Percentiles rank a stretch among this genome's conserved stretches.
Evolutionary conservation across 371 early-diverging fungal genomes (phyloP).

Genomic region (Chytridium lagenaria): DNA sequence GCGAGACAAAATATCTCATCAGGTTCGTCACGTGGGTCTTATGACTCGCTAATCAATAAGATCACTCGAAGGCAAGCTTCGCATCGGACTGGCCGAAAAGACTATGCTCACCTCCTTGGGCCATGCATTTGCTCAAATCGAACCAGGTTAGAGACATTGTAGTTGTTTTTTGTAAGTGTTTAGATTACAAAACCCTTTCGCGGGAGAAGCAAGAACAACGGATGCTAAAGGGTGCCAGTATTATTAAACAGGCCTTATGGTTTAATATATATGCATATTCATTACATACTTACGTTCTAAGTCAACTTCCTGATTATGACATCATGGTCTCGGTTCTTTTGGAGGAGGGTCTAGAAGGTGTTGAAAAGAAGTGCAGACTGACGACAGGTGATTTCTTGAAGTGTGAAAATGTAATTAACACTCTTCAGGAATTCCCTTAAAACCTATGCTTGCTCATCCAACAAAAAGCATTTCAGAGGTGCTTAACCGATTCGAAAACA

Average conservation of each 20-base stretch:
- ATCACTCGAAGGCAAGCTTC: conserved; percentile 94
- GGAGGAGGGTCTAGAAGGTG: conserved; percentile 70
- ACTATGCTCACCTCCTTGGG: conserved; percentile 90
- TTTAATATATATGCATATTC: conserved; percentile 41
- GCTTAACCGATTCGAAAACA: conserved; percentile 90
- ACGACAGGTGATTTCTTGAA: too few relatives aligned
- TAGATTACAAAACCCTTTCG: conserved; percentile 54
- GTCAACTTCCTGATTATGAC: conserved; percentile 90
- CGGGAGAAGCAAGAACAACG: conserved; percentile 61
- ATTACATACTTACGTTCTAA: conserved; percentile 32
- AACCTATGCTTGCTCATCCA: conserved; percentile 99
- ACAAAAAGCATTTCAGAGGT: conserved; percentile 96
- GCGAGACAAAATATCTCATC: conserved; percentile 93
- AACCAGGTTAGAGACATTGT: too few relatives aligned
- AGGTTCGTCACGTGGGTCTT: conserved; percentile 56
- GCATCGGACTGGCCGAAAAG: conserved; percentile 97
- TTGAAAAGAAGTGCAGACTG: conserved; percentile 79
- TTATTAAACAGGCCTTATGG: conserved; percentile 91
- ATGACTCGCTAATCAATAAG: conserved; percentile 46
- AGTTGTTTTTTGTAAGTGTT: too few relatives aligned
- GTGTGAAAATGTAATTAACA: too few relatives aligned
- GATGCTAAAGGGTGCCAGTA: conserved; percentile 73
- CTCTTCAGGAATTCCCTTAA: conserved; percentile 91
- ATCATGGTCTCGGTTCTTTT: conserved; percentile 86
- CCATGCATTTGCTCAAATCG: conserved; percentile 69